These are phyloP conservation scores for Geoglossum glabrum DNA, from an alignment of 495 filamentous ascomycete species.

Conservation along the genomic window DNA sequence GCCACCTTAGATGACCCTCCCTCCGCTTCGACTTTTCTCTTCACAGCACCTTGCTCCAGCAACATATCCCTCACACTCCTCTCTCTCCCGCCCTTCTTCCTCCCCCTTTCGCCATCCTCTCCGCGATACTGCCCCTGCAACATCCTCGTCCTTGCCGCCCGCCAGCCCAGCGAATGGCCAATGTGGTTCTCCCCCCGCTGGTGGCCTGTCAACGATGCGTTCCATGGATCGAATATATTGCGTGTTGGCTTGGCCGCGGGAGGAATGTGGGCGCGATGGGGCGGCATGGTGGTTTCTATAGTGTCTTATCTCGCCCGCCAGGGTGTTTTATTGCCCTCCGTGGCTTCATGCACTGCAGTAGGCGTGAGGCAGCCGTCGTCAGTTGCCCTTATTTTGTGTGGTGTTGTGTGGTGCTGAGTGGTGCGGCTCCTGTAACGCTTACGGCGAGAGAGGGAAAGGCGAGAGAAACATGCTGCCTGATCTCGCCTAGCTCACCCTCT, in stretches of 20 bases:
- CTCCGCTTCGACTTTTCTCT: slow-evolving; percentile 1
- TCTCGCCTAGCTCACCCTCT: not conserved
- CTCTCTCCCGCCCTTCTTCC: slow-evolving; percentile 3
- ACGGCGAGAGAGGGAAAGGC: not conserved
- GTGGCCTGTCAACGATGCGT: slow-evolving; percentile 60
- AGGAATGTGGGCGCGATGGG: not conserved
- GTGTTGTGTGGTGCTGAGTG: too few relatives aligned
- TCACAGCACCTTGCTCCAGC: not conserved
- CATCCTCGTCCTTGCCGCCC: slow-evolving; percentile 43
- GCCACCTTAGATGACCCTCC: slow-evolving; percentile 8
- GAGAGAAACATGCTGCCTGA: not conserved
- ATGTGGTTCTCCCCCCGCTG: slow-evolving; percentile 46
- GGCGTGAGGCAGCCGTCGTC: too few relatives aligned
- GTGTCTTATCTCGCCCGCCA: not conserved
- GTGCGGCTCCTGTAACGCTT: not conserved
- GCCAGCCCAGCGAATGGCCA: slow-evolving; percentile 42
- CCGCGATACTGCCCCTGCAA: slow-evolving; percentile 44
- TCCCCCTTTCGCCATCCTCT: slow-evolving; percentile 15
- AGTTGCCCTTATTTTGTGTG: not conserved
- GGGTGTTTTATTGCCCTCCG: too few relatives aligned
- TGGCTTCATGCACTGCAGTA: too few relatives aligned
- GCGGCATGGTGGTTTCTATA: not conserved
- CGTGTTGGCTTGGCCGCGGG: not conserved
- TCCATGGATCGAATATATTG: slow-evolving; percentile 56
- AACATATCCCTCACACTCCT: not conserved